Conservation (phyloP, 192 early-diverging fungal genomes). For the Coemansia sp. region DNA sequence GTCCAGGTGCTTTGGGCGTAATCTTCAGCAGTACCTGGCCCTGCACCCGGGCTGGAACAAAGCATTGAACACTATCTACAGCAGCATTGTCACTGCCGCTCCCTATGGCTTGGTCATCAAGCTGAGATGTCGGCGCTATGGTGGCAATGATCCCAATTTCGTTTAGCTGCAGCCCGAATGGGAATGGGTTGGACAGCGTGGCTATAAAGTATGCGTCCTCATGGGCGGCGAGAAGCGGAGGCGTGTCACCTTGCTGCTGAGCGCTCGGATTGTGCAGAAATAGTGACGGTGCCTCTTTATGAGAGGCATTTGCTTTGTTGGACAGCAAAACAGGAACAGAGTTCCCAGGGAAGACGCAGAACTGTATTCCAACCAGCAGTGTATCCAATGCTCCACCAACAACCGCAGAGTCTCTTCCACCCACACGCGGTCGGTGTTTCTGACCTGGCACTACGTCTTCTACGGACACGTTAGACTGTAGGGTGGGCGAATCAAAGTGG, state of each 20-base stretch:
- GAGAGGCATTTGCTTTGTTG: not conserved
- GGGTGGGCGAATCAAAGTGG: constrained; percentile 13
- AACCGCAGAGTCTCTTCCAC: constrained; percentile 32
- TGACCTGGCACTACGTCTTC: not conserved
- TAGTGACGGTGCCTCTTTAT: constrained; percentile 12
- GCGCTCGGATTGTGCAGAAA: constrained; percentile 54
- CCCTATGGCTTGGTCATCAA: not conserved
- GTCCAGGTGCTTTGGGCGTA: constrained; percentile 18
- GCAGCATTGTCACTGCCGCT: not conserved
- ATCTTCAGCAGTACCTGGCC: constrained; percentile 35
- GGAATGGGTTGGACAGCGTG: constrained; percentile 48
- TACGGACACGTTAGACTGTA: not conserved
- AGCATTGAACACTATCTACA: constrained; percentile 5
- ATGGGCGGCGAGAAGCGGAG: constrained; percentile 26
- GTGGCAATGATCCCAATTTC: constrained; percentile 19
- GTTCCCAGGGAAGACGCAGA: constrained; percentile 20
- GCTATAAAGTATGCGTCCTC: constrained; percentile 38
- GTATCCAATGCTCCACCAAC: constrained; percentile 27
- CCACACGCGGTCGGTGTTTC: constrained; percentile 1
- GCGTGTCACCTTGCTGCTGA: constrained; percentile 23
- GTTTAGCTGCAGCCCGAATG: constrained; percentile 39
- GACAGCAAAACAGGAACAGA: constrained; percentile 11
- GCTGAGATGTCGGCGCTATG: not conserved
- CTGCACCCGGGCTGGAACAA: constrained; percentile 21
- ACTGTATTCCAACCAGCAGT: constrained; percentile 43